Conservation (phyloP, 1,284 basidiomycete species). For the Rhodotorula glutinis region DNA sequence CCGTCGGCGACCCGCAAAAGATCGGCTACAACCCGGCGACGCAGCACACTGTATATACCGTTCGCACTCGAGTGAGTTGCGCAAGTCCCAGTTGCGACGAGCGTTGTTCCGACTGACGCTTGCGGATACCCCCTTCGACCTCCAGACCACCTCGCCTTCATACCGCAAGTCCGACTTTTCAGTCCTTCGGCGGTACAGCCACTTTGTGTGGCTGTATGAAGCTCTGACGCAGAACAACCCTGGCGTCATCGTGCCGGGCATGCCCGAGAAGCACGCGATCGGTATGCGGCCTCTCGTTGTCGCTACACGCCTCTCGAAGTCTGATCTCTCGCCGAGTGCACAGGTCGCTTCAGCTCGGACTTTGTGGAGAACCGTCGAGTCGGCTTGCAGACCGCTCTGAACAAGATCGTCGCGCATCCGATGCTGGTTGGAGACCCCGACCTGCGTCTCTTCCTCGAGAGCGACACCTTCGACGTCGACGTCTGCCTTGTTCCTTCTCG, state of each 20-base stretch:
- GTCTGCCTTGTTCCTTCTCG: constrained; percentile 26
- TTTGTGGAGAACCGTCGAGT: constrained; percentile 50
- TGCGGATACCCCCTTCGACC: too few relatives aligned
- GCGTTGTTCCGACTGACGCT: neutral
- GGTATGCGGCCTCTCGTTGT: constrained; percentile 48
- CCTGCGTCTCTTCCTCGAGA: constrained; percentile 50
- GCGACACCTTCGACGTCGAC: constrained; percentile 49
- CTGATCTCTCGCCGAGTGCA: neutral
- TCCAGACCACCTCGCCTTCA: constrained; percentile 73
- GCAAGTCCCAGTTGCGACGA: rapidly evolving
- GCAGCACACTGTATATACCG: constrained; percentile 90
- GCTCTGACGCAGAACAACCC: constrained; percentile 87
- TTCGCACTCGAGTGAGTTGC: constrained; percentile 68
- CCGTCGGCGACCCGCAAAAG: constrained; percentile 87
- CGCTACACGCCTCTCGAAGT: too few relatives aligned
- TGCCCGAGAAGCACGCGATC: constrained; percentile 91
- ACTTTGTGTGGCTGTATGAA: constrained; percentile 96
- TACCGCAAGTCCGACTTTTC: constrained; percentile 79
- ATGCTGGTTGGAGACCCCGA: constrained; percentile 51
- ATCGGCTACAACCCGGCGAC: constrained; percentile 81
- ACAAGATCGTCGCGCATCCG: constrained; percentile 51
- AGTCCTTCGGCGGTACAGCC: constrained; percentile 89
- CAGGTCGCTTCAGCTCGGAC: constrained; percentile 50
- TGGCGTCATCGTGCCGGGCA: constrained; percentile 93
- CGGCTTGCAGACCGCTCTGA: constrained; percentile 49